phyloP scores from a whole-genome alignment of 108 stramenopile species.

The Schizochytrium sp. region DNA sequence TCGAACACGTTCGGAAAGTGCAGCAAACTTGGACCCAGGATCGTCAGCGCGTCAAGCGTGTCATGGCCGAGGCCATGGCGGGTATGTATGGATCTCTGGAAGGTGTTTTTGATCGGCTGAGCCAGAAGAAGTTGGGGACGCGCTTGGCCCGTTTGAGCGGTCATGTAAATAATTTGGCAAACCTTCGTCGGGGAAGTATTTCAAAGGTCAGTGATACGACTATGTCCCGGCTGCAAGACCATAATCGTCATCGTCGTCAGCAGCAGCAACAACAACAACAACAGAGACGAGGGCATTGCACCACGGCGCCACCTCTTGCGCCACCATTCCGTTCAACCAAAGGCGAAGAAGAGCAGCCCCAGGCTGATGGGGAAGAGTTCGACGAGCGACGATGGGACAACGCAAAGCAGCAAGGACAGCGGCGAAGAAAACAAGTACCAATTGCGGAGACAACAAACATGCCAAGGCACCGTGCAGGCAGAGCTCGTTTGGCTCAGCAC shows the following conservation, averaged over 20 bases:
- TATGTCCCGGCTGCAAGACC: too few species aligned
- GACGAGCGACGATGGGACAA: neutral
- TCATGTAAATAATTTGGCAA: neutral
- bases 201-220: too few species aligned
- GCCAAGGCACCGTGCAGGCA: neutral
- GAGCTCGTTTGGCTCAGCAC: neutral
- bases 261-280: neutral
- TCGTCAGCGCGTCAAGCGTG: neutral
- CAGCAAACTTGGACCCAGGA: neutral
- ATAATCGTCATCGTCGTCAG: neutral
- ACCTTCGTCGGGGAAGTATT: too few species aligned
- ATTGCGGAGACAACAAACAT: neutral
- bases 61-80: neutral
- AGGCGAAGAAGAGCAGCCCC: neutral
- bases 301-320: neutral
- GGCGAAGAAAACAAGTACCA: neutral
- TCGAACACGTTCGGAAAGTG: neutral
- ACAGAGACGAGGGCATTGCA: neutral
- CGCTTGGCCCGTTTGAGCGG: neutral
- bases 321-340: neutral
- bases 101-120: neutral
- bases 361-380: neutral
- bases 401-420: neutral
- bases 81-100: neutral
- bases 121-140: neutral